phyloP scores from a whole-genome alignment of 345 rosid genomes.

The Salix caprea region DNA sequence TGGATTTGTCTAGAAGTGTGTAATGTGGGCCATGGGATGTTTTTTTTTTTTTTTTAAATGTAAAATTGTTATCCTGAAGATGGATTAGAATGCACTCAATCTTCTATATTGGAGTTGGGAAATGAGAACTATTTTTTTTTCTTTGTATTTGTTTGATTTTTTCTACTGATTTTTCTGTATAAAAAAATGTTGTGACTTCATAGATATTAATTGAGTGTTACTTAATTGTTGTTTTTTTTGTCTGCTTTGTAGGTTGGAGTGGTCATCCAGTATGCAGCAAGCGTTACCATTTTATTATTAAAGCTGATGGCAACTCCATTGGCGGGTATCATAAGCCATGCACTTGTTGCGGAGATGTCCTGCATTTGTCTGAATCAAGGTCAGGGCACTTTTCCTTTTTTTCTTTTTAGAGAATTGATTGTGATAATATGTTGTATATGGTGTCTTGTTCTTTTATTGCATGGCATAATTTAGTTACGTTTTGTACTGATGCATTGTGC shows the following conservation, averaged over 20 bases:
- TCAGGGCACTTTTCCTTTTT: neutral
- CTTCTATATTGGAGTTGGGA: neutral
- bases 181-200: too few species aligned
- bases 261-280: slow-evolving; percentile 61
- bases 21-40: too few species aligned
- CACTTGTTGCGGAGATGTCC: slow-evolving; percentile 45
- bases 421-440: neutral
- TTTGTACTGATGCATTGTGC: neutral
- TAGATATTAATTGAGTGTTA: neutral
- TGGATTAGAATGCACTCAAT: neutral
- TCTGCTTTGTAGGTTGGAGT: slow-evolving; percentile 49
- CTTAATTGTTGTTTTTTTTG: neutral
- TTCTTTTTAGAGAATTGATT: neutral
- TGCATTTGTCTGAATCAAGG: slow-evolving; percentile 59
- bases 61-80: too few species aligned
- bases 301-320: slow-evolving; percentile 54
- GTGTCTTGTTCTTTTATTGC: neutral
- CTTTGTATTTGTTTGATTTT: neutral
- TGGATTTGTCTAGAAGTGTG: too few species aligned
- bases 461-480: neutral
- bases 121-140: neutral
- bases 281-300: slow-evolving; percentile 66
- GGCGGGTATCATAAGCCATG: slow-evolving; percentile 55
- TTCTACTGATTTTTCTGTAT: neutral
- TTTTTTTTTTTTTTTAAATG: too few species aligned